These are phyloP conservation scores for Tylopilus sp. DNA, from an alignment of 768 basidiomycete genomes.

Conservation along the genomic window DNA sequence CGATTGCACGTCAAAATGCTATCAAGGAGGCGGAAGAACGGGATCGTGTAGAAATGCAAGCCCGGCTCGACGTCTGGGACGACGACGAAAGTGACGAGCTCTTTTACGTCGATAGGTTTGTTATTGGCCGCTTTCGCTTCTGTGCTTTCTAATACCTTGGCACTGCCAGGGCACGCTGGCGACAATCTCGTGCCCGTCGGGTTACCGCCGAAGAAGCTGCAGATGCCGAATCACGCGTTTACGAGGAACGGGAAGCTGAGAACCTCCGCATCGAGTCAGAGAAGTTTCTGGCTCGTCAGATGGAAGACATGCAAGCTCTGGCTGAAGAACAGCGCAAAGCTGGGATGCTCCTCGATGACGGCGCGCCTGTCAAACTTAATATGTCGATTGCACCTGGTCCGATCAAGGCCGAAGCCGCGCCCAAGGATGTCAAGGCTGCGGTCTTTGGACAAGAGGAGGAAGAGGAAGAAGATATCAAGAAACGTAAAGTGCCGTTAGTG, in stretches of 20 bases:
- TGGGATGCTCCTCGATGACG: slow-evolving; percentile 87
- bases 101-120: slow-evolving; percentile 89
- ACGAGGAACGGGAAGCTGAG: slow-evolving; percentile 84
- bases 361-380: slow-evolving; percentile 83
- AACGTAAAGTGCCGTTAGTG: slow-evolving; percentile 82
- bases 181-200: slow-evolving; percentile 65
- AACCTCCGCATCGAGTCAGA: slow-evolving; percentile 89
- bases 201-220: slow-evolving; percentile 77
- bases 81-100: slow-evolving; percentile 90
- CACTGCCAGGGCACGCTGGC: slow-evolving; percentile 72
- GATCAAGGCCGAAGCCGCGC: slow-evolving; percentile 42
- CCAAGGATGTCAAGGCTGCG: slow-evolving; percentile 48
- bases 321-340: slow-evolving; percentile 90
- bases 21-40: slow-evolving; percentile 76
- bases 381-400: slow-evolving; percentile 60
- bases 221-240: slow-evolving; percentile 76
- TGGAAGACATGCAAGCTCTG: slow-evolving; percentile 93
- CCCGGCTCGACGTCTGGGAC: slow-evolving; percentile 84
- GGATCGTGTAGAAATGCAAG: slow-evolving; percentile 75
- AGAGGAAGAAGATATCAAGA: slow-evolving; percentile 75
- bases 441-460: slow-evolving; percentile 84
- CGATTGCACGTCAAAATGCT: slow-evolving; percentile 67
- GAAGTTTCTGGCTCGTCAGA: slow-evolving; percentile 88
- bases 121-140: neutral
- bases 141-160: neutral